Conservation (phyloP, 768 basidiomycete species). For the Trametes coccinea region DNA sequence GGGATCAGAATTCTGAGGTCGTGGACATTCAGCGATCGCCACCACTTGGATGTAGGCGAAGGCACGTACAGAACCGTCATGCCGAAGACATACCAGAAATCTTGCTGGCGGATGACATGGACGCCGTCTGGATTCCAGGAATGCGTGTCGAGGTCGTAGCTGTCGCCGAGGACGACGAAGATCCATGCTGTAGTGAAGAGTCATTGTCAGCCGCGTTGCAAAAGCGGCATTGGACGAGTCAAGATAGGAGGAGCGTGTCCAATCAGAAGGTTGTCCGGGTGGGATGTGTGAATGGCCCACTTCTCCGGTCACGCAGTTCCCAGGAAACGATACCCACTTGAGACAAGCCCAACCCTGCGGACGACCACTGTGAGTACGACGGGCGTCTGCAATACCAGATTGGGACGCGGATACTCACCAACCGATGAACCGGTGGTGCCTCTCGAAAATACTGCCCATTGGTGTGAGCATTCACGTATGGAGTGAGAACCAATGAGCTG, state of each 20-base stretch:
- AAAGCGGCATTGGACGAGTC: background rate
- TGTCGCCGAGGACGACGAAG: slow-evolving; percentile 44
- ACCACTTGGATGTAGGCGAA: background rate
- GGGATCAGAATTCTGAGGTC: slow-evolving; percentile 37
- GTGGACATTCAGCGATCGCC: slow-evolving; percentile 1
- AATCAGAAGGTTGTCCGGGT: background rate
- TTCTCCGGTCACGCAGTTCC: background rate
- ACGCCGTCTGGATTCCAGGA: slow-evolving; percentile 36
- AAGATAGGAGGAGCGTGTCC: background rate
- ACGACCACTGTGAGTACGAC: slow-evolving; percentile 21
- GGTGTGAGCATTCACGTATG: slow-evolving; percentile 16
- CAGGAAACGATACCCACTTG: slow-evolving; percentile 28
- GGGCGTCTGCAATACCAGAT: slow-evolving; percentile 19
- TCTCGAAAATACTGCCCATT: slow-evolving; percentile 39
- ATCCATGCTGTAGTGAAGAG: slow-evolving; percentile 35
- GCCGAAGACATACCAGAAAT: slow-evolving; percentile 44
- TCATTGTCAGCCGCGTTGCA: slow-evolving; percentile 4
- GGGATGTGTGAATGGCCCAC: slow-evolving; percentile 16
- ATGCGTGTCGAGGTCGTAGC: slow-evolving; percentile 37
- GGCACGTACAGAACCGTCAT: slow-evolving; percentile 43
- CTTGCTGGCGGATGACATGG: slow-evolving; percentile 39
- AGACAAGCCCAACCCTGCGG: slow-evolving; percentile 34
- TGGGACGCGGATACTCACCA: slow-evolving; percentile 34
- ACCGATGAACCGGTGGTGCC: slow-evolving; percentile 46
- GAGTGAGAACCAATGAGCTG: slow-evolving; percentile 1